These are phyloP conservation scores for Aspergillus pseudoterreus DNA, from an alignment of 2,329 filamentous ascomycete genomes.

Conservation along the genomic window DNA sequence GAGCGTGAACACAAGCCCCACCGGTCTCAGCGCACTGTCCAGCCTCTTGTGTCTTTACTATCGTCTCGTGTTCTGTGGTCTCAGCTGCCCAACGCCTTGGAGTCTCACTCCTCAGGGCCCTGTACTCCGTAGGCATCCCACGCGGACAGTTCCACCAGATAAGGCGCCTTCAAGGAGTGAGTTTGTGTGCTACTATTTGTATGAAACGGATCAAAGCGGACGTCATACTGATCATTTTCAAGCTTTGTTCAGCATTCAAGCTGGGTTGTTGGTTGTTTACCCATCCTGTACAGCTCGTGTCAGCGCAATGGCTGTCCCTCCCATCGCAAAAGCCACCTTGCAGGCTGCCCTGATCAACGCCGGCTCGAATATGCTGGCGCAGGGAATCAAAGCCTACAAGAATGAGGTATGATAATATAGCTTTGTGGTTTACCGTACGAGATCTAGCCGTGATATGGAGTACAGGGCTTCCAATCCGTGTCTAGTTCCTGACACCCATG, in stretches of 20 bases:
- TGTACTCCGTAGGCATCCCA: too few relatives aligned
- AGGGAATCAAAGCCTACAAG: conserved; percentile 51
- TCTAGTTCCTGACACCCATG: neutral
- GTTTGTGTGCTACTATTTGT: neutral
- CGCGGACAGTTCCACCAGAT: too few relatives aligned
- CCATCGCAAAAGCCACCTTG: conserved; percentile 51
- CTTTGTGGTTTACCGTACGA: too few relatives aligned
- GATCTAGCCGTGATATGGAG: too few relatives aligned
- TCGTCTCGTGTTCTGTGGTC: neutral
- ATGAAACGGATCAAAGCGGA: neutral
- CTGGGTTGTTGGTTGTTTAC: neutral
- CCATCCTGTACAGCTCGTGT: neutral
- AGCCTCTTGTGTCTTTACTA: conserved; percentile 1
- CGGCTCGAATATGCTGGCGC: conserved; percentile 54
- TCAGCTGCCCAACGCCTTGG: too few relatives aligned
- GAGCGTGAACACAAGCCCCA: neutral
- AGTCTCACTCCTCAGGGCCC: too few relatives aligned
- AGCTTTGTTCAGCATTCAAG: neutral
- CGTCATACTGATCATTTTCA: neutral
- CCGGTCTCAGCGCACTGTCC: neutral
- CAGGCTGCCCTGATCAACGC: conserved; percentile 53
- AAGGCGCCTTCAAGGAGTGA: neutral
- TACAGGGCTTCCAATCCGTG: neutral
- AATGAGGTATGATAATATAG: conserved; percentile 31
- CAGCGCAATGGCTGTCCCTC: conserved; percentile 33